These are phyloP conservation scores for Halophytophthora polymorphica DNA, from an alignment of 352 stramenopile genomes.

Conservation along the genomic window DNA sequence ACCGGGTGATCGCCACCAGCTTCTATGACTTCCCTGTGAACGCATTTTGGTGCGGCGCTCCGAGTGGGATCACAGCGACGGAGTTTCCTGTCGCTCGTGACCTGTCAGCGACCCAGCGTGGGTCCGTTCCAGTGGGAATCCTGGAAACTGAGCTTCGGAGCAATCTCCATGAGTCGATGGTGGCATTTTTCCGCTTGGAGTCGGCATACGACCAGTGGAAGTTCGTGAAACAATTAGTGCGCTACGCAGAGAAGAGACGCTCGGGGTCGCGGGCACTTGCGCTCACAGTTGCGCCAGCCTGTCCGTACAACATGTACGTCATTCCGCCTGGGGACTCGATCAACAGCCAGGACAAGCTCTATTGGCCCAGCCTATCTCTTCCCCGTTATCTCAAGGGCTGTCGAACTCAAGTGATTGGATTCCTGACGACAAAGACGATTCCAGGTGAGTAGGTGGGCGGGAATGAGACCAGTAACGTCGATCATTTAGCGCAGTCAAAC, in stretches of 20 bases:
- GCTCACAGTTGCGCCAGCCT: constrained; percentile 36
- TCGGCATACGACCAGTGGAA: constrained; percentile 71
- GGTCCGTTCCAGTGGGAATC: constrained; percentile 34
- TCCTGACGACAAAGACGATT: constrained; percentile 50
- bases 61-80: constrained; percentile 21
- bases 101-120: constrained; percentile 39
- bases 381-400: constrained; percentile 31
- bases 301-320: constrained; percentile 53
- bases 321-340: constrained; percentile 72
- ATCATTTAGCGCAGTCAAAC: no score
- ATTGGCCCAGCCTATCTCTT: constrained; percentile 54
- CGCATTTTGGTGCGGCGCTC: constrained; percentile 42
- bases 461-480: not conserved
- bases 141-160: constrained; percentile 39
- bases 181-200: constrained; percentile 61
- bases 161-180: constrained; percentile 37
- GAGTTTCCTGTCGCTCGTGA: constrained; percentile 22
- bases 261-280: constrained; percentile 41
- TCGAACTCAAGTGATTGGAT: constrained; percentile 66
- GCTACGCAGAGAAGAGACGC: constrained; percentile 69
- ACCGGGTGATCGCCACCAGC: constrained; percentile 34
- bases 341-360: constrained; percentile 71
- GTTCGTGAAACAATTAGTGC: constrained; percentile 60
- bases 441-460: constrained; percentile 2
- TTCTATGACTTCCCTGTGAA: constrained; percentile 60